These are phyloP conservation scores for Plantago elongata DNA, from an alignment of 257 asterid species.

Conservation along the genomic window DNA sequence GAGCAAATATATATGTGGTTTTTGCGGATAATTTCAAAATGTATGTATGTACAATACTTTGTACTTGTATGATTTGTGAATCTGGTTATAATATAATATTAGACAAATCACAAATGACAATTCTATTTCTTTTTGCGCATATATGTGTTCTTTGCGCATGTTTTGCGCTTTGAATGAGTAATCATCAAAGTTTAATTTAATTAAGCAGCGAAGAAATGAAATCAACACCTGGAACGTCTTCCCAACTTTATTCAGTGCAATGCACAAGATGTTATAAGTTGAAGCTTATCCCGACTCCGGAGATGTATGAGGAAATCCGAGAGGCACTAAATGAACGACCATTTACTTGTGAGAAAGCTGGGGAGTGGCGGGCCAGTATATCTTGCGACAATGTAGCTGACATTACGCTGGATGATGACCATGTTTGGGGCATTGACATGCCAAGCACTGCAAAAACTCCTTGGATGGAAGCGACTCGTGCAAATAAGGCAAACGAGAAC, in stretches of 20 bases:
- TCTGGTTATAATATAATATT: no score
- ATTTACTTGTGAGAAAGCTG: slow-evolving; percentile 49
- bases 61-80: no score
- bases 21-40: no score
- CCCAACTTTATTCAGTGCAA: slow-evolving; percentile 20
- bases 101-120: no score
- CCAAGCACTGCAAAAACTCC: slow-evolving; percentile 35
- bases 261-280: slow-evolving; percentile 62
- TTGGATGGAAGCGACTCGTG: slow-evolving; percentile 40
- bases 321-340: slow-evolving; percentile 37
- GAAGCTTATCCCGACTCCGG: slow-evolving; percentile 40
- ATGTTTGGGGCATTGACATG: slow-evolving; percentile 43
- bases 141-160: no score
- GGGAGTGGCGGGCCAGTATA: slow-evolving; percentile 59
- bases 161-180: no score
- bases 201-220: no score
- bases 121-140: no score
- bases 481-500: slow-evolving; percentile 37
- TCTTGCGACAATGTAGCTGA: slow-evolving; percentile 47
- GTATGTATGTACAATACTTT: no score
- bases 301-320: slow-evolving; percentile 24
- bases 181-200: no score
- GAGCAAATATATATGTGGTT: no score
- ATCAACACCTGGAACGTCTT: no score
- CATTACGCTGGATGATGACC: slow-evolving; percentile 22